These are phyloP conservation scores for Nannochloropsis salina DNA, from an alignment of 108 stramenopile species.

Conservation along the genomic window DNA sequence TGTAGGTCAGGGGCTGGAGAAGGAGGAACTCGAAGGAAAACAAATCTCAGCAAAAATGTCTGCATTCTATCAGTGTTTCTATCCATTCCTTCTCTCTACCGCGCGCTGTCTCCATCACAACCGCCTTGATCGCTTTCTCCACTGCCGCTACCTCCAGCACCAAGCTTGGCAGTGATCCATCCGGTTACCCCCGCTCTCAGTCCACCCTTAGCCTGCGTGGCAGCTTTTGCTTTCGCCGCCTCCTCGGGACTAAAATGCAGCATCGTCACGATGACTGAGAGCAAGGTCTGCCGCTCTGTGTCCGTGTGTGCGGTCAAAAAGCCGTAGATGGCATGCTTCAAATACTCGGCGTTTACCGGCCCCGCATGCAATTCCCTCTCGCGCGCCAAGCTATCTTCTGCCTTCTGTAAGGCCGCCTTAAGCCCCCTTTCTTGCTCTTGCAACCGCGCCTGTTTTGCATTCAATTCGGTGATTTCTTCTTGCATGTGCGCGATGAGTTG, in stretches of 20 bases:
- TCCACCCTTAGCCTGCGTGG: background rate
- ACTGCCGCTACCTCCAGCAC: background rate
- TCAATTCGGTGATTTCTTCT: background rate
- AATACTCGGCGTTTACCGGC: background rate
- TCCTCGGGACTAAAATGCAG: conserved; percentile 20
- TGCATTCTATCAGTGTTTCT: too few relatives aligned
- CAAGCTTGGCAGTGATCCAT: background rate
- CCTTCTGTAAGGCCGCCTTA: background rate
- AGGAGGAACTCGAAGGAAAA: too few relatives aligned
- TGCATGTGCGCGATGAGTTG: conserved; percentile 17
- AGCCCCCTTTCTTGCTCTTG: background rate
- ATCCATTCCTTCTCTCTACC: too few relatives aligned
- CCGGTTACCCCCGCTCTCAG: background rate
- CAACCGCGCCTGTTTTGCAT: conserved; percentile 7
- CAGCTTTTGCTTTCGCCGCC: background rate
- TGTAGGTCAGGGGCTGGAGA: too few relatives aligned
- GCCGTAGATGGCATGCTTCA: conserved; percentile 9
- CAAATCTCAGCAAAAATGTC: too few relatives aligned
- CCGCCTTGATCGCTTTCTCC: background rate
- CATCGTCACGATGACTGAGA: background rate
- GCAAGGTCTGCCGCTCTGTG: background rate
- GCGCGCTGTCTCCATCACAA: too few relatives aligned
- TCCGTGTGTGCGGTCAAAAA: background rate
- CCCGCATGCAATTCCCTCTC: conserved; percentile 15
- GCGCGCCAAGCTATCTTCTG: conserved; percentile 2